Base-by-base conservation (phyloP, 495 filamentous ascomycete species). In the Amniculicola lignicola region DNA sequence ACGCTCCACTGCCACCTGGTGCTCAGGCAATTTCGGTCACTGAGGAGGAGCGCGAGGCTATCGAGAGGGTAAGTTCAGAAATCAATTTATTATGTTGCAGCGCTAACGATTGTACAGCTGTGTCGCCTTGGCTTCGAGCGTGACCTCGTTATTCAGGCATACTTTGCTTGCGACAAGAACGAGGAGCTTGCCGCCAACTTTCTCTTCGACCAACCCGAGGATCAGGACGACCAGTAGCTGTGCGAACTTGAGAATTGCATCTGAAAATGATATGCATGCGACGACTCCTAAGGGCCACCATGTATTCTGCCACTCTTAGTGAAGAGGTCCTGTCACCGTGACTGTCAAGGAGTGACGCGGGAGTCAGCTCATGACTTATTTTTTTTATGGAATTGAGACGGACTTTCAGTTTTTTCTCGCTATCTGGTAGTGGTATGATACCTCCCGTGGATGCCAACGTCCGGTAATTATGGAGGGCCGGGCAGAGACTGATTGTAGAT, bases 121-220 rank as follows among this genome's bases (percentile, higher is more conserved):
- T 92, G 88, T 69, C 84, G 84, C 51, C 82, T 98, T 24, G 93
- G 93, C 10, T 98, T 98, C 70, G 82, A 90, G 46, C 85, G 91
- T 24, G 92, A 97, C 63, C 80, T 86, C 61, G 94, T 92, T 37
- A 95, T 98, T 67, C 93, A 98, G 75, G 93, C 93, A 11, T 98
- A 97, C 75, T 97, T 98, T 69, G 93, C 93, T 5, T 98, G 93
- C 70, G 93, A 98, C 72, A 98, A 97, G 79, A 96, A 98, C 70
- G 93, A 98, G 72, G 93, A 98, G 69, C 76, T 97, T 29, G 91
- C 93, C 2, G 93, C 93, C 25, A 98, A 98, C 68, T 96, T 96
- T 73, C 77, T 98, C 47, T 98, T 98, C 66, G 93, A 98, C 61
- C 89, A 96, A 69, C 90, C 91, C 1, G 89, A 93, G 54, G 93